phyloP scores from a whole-genome alignment of 78 protist species.

The Guillardia theta region DNA sequence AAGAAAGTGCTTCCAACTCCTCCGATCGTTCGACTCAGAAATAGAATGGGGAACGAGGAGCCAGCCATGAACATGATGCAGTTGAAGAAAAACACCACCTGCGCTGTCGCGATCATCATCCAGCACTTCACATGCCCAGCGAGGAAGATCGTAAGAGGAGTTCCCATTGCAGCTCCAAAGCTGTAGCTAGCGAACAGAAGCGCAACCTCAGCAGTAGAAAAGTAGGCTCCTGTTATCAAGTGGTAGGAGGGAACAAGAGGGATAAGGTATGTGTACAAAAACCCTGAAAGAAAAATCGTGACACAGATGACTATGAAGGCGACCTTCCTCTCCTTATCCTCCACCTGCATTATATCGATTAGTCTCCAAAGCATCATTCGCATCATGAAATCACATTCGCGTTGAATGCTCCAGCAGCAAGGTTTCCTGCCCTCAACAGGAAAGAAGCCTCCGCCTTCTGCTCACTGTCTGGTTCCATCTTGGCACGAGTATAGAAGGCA shows the following conservation, averaged over 20 bases:
- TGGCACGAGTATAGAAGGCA: background rate
- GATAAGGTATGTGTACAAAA: background rate
- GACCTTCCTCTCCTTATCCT: constrained; percentile 16
- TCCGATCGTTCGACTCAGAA: background rate
- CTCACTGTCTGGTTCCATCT: constrained; percentile 13
- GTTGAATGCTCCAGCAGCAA: background rate
- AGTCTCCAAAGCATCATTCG: background rate
- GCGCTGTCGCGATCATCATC: constrained; percentile 17
- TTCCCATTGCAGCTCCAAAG: background rate
- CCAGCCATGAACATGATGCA: constrained; percentile 35
- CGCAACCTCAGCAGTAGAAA: constrained; percentile 3
- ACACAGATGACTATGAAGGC: background rate
- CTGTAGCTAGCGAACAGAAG: background rate
- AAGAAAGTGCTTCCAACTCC: background rate
- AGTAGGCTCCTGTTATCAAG: background rate
- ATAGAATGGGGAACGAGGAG: constrained; percentile 6
- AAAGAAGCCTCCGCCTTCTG: constrained; percentile 29
- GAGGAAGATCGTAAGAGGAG: background rate
- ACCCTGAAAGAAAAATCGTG: background rate
- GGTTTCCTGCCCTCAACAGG: background rate
- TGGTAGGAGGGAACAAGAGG: constrained; percentile 16
- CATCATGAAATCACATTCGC: background rate
- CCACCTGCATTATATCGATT: background rate
- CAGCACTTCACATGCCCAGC: constrained; percentile 22
- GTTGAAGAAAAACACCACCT: constrained; percentile 24